Evolutionary conservation across 345 rosid genomes (phyloP), one percentile per base, ranked within the genome.

Genomic region (Hypericum perforatum): DNA sequence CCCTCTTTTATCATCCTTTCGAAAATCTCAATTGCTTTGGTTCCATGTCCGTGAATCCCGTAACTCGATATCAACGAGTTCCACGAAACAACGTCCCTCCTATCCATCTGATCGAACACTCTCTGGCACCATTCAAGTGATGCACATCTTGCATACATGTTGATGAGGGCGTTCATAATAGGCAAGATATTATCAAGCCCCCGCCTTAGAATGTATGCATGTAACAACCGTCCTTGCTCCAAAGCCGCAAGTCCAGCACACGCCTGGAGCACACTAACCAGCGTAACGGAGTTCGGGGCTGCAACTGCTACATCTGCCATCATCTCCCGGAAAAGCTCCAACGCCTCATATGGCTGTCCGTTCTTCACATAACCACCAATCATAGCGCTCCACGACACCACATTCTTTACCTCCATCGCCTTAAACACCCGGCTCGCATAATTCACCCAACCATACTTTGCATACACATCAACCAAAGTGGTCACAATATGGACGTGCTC

Each of bases 401-500:
- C 50, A 6, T 46, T 46, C 10, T 46, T 46, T 0, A 46, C 50
- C 50, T 16, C 15, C 50, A 46, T 46, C 50, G 15, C 29, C 9
- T 46, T 13, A 7, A 46, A 46, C 6, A 46, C 50, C 6, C 9
- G 29, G 14, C 50, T 46, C 8, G 50, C 50, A 46, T 67, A 52
- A 0, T 45, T 36, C 3, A 61, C 59, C 12, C 41, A 61, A 7
- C 67, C 67, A 8, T 56, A 67, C 39, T 49, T 67, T 10, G 67
- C 59, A 46, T 67, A 67, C 59, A 67, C 41, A 37, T 67, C 66
- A 15, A 67, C 45, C 67, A 67, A 62, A 46, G 71, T 67, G 22
- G 71, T 67, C 71, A 56, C 57, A 79, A 71, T 81, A 79, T 0
- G 92, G 84, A 61, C 68, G 56, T 3, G 59, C 53, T 68, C 67